Evolutionary conservation across 2,329 filamentous ascomycete species (phyloP), one percentile per base, ranked within the genome.

Genomic region (Ceratocystiopsis minuta): DNA sequence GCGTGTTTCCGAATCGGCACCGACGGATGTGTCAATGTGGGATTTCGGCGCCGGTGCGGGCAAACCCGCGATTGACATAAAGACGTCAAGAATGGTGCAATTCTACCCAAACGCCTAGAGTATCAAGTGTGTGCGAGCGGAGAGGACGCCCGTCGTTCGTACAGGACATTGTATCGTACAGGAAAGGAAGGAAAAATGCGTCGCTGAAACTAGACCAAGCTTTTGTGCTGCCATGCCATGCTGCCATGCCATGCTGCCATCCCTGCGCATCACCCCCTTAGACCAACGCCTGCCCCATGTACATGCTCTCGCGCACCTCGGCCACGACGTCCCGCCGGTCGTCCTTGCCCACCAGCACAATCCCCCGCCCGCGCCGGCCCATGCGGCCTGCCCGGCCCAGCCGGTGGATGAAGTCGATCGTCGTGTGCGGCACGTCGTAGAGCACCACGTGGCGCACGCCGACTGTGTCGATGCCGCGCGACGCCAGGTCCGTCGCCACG

Each of bases 321-420:
- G 78, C 76, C 32, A 96, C 86, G 28, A 96, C 74, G 59, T 96
- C 88, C 55, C 80, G 82, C 41, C 90, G 68, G 57, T 96, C 90
- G 47, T 86, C 73, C 57, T 82, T 88, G 47, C 87, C 88, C 2
- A 95, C 83, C 33, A 98, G 64, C 24, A 96, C 87, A 49, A 96
- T 78, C 16, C 86, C 90, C 43, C 87, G 71, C 15, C 90, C 90
- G 56, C 90, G 72, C 47, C 86, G 73, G 3, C 86, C 86, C 85
- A 96, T 96, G 32, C 90, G 74, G 0, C 90, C 90, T 1, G 90
- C 85, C 44, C 90, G 73, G 15, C 90, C 90, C 5, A 96, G 73
- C 15, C 92, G 80, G 60, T 98, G 92, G 54, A 98, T 95, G 54
- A 98, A 98, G 59, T 98, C 92, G 46, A 98, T 92, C 0, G 86